phyloP scores from a whole-genome alignment of 169 alveolate species.

The Eimeria necatrix region DNA sequence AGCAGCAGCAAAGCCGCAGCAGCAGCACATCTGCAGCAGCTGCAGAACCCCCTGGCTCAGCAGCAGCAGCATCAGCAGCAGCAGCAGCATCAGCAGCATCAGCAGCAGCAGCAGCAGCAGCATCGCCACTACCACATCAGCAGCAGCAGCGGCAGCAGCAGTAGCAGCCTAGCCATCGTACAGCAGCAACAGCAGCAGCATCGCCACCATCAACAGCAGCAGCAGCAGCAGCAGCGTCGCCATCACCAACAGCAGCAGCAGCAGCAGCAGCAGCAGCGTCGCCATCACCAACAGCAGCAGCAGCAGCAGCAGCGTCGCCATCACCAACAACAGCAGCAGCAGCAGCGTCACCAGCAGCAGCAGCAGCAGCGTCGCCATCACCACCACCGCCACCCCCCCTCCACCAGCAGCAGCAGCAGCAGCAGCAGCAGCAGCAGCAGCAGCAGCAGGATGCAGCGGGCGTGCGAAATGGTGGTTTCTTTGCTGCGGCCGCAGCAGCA shows the following conservation, averaged over 20 bases:
- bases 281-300: background rate
- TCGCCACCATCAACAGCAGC: background rate
- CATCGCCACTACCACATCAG: too few relatives aligned
- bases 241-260: too few relatives aligned
- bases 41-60: too few relatives aligned
- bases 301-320: background rate
- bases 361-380: background rate
- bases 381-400: too few relatives aligned
- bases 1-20: too few relatives aligned
- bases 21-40: too few relatives aligned
- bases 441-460: conserved; percentile 89
- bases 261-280: background rate
- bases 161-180: too few relatives aligned
- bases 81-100: too few relatives aligned
- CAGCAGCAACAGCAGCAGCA: too few relatives aligned
- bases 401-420: background rate
- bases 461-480: conserved; percentile 94
- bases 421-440: conserved; percentile 10
- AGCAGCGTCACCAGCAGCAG: background rate
- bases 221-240: background rate
- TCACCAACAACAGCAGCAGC: background rate
- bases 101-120: too few relatives aligned
- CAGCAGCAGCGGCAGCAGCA: too few relatives aligned
- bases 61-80: too few relatives aligned
- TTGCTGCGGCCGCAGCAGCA: conserved; percentile 90